Evolutionary conservation across 257 asterid species (phyloP), one percentile per base, ranked within the genome.

Genomic region (Linaria vulgaris): DNA sequence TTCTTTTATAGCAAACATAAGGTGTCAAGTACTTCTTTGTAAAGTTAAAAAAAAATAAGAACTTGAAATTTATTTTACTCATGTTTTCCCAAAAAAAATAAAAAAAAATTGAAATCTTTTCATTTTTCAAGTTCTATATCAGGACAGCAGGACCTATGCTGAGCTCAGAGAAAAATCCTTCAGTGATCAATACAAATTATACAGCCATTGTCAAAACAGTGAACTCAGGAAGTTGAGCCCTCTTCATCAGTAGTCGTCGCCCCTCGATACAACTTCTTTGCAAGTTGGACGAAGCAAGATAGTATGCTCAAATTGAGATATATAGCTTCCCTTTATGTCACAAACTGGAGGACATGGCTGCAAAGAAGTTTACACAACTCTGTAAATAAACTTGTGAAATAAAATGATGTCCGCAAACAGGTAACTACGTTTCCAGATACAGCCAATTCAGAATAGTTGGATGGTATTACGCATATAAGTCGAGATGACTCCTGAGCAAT

Each of bases 251-350:
- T 85, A 94, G 82, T 94, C 99, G 38, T 94, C 95, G 16, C 99
- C 99, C 78, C 94, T 85, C 6, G 99, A 94, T 55, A 94, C 63
- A 41, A 94, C 99, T 83, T 94, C 99, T 76, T 92, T 92, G 94
- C 99, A 92, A 17, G 99, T 92, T n/a, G 99, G 99, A 65, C 96
- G 99, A 49, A 92, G 97, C 70, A 92, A 81, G 71, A 92, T 87
- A 43, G 99, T 92, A 57, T 92, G 97, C 91, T 92, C 99, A 23
- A 85, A 85, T 69, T 94, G 99, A 46, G 97, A 87, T 51, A 94
- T 90, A 31, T 90, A 90, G 83, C 99, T 85, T 46, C 99, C 97
- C 77, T 85, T 94, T 43, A 63, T 47, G 76, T 94, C 99, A 64
- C 99, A 94, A 9, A 94, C 86, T 14, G 99, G 99, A 72, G 99